These are phyloP conservation scores for Kwoniella sp. DNA, from an alignment of 768 basidiomycete species.

Conservation along the genomic window DNA sequence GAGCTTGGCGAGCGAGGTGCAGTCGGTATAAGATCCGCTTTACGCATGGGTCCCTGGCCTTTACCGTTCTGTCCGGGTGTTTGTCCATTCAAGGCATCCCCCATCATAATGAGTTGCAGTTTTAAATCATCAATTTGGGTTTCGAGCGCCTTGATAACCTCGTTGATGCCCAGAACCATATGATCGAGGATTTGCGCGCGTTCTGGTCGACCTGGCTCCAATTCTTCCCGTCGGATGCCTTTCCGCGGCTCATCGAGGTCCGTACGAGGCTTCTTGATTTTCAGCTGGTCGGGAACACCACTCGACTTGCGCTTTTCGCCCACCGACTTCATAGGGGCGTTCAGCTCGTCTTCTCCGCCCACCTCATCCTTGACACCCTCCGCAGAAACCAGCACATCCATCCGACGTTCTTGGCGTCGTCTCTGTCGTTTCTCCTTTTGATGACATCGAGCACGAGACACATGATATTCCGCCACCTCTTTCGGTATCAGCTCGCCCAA, in stretches of 20 bases:
- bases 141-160: conserved; percentile 45
- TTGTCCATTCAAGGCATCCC: conserved; percentile 22
- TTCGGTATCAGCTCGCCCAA: conserved; percentile 27
- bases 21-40: conserved; percentile 17
- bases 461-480: conserved; percentile 37
- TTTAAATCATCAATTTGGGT: conserved; percentile 32
- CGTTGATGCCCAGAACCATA: conserved; percentile 47
- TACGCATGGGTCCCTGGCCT: not conserved
- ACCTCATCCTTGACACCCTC: not conserved
- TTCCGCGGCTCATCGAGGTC: not conserved
- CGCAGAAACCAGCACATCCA: too few species aligned
- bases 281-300: not conserved
- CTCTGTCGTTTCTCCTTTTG: conserved; percentile 19
- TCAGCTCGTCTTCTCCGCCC: not conserved
- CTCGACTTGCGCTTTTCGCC: too few species aligned
- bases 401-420: not conserved
- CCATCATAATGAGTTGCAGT: conserved; percentile 28
- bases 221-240: too few species aligned
- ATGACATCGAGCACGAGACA: conserved; percentile 35
- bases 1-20: conserved; percentile 10
- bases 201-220: not conserved
- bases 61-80: not conserved
- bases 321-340: too few species aligned
- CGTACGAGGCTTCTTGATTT: not conserved
- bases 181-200: conserved; percentile 33